These are phyloP conservation scores for Angophora floribunda DNA, from an alignment of 345 rosid genomes.

Conservation along the genomic window DNA sequence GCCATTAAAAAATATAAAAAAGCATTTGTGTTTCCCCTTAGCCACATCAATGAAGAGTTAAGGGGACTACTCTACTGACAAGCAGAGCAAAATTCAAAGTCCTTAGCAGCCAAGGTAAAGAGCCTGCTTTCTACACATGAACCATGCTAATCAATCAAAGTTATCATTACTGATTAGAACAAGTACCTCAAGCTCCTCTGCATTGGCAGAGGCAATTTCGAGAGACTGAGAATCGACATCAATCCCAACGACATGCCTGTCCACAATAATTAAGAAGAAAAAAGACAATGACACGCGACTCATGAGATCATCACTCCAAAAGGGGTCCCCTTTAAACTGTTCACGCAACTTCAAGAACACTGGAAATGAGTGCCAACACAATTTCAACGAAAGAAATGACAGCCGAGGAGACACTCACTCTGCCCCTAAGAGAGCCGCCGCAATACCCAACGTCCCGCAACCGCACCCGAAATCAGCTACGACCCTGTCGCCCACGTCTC, in stretches of 20 bases:
- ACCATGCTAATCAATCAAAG: background rate
- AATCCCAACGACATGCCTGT: constrained; percentile 68
- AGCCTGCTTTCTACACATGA: background rate
- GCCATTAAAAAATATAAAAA: background rate
- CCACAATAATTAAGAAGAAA: background rate
- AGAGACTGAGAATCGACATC: constrained; percentile 78
- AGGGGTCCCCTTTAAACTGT: background rate
- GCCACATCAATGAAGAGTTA: background rate
- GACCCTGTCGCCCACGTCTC: constrained; percentile 58
- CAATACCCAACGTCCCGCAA: constrained; percentile 81
- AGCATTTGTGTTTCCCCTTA: background rate
- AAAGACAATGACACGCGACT: background rate
- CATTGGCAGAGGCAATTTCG: constrained; percentile 62
- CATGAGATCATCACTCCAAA: background rate
- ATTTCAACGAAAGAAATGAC: background rate
- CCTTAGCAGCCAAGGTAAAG: background rate
- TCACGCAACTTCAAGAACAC: background rate
- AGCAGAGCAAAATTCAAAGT: background rate
- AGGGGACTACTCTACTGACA: background rate
- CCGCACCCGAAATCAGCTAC: constrained; percentile 98
- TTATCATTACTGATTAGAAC: background rate
- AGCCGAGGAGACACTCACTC: constrained; percentile 34
- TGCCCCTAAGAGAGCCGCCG: constrained; percentile 88
- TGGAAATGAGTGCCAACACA: background rate
- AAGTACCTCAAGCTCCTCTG: constrained; percentile 76